phyloP scores from a whole-genome alignment of 2,329 filamentous ascomycete genomes.

The Tolypocladium inflatum region DNA sequence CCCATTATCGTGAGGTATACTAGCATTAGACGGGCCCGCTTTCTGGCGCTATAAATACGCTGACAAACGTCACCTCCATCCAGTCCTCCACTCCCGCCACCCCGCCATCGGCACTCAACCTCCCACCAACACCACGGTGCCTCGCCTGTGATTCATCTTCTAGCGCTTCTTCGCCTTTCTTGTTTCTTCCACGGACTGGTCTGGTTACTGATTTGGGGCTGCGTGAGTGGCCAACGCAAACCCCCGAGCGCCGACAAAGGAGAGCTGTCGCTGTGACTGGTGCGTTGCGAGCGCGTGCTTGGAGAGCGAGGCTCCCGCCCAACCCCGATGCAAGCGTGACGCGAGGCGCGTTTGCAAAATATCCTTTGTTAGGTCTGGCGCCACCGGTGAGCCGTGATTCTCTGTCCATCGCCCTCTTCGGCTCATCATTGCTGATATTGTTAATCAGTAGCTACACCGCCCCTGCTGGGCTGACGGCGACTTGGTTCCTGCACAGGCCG shows the following conservation, averaged over 20 bases:
- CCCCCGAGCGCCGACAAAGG: neutral
- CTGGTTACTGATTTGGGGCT: neutral
- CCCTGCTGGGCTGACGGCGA: neutral
- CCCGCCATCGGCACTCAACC: neutral
- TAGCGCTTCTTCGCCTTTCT: neutral
- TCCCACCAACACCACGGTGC: neutral
- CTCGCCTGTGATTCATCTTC: neutral
- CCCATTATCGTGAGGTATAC: no score
- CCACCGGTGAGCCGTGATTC: neutral
- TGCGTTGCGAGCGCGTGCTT: neutral
- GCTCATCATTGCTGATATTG: neutral
- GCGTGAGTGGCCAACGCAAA: neutral
- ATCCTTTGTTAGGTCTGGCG: neutral
- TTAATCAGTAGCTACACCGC: neutral
- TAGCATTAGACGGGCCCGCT: no score
- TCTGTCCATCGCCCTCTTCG: neutral
- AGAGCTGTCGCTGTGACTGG: neutral
- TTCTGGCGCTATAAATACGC: neutral
- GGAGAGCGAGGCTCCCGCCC: neutral
- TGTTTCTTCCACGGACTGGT: neutral
- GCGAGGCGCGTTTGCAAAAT: neutral
- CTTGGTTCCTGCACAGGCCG: neutral
- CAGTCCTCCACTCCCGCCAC: neutral
- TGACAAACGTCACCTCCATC: conserved; percentile 6
- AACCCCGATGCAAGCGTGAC: neutral